Evolutionary conservation across 306 rosid genomes (phyloP), one percentile per base, ranked within the genome.

Genomic region (Hippophae tibetana): DNA sequence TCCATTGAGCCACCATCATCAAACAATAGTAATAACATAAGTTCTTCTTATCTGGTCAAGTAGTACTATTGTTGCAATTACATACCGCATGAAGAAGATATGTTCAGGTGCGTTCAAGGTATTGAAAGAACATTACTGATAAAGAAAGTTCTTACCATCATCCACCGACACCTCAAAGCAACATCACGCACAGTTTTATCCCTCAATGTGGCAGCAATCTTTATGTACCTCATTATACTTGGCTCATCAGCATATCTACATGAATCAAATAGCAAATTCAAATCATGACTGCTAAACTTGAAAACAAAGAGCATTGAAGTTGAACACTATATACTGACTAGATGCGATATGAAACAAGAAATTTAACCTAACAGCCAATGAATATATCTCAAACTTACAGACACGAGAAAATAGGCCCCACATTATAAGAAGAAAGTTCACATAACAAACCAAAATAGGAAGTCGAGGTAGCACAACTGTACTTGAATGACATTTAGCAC

Each of bases 151-250:
- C 95, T 74, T 82, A 92, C 99, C 61, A 80, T 85, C 96, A 92
- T 82, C 99, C 99, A 92, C 84, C 95, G 78, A 86, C 93, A 88
- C 89, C 99, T 82, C 86, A 92, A 76, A 69, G 99, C 99, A 76
- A 92, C 99, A 77, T 92, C 96, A 45, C 99, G 95, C 44, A 92
- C 99, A 66, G 99, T 92, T 78, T 92, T 92, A 69, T 92, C 96
- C 40, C 77, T 90, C 78, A 92, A 84, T 27, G 70, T 69, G 45
- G 95, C 93, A 3, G 99, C 99, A 61, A 92, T 92, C 81, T 92
- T 92, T 76, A 92, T 86, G 63, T 92, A 92, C 86, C 71, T 81
- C 96, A 92, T 80, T 60, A 92, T 85, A 77, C 84, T 92, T 55
- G 90, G 99, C 63, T 92, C 99, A 62, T 82, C 89, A 67, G 81